These are phyloP conservation scores for Erythrobasidium yunnanense DNA, from an alignment of 768 basidiomycete genomes.

Conservation along the genomic window DNA sequence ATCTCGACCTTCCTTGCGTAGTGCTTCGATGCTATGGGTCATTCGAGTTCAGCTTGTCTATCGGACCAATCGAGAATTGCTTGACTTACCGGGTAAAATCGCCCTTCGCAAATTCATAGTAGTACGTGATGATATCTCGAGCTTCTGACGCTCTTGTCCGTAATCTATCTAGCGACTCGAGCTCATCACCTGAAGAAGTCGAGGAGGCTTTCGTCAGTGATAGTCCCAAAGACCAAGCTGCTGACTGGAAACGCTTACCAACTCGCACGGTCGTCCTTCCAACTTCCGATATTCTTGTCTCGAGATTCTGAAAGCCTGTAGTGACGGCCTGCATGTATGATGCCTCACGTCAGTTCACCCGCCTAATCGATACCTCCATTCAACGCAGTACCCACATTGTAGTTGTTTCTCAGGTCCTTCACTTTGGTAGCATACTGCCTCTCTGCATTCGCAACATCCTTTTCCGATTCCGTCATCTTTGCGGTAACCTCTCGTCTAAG, in stretches of 20 bases:
- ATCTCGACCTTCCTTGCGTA: conserved; percentile 68
- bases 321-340: conserved; percentile 58
- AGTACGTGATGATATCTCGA: conserved; percentile 82
- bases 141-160: conserved; percentile 88
- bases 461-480: conserved; percentile 84
- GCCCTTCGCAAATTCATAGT: conserved; percentile 76
- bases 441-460: conserved; percentile 74
- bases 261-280: conserved; percentile 88
- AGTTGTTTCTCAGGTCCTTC: conserved; percentile 80
- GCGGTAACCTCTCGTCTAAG: conserved; percentile 80
- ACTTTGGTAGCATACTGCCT: conserved; percentile 89
- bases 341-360: neutral
- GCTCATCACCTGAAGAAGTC: conserved; percentile 63
- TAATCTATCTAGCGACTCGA: conserved; percentile 85
- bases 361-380: neutral
- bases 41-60: neutral
- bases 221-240: neutral
- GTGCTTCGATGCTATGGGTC: conserved; percentile 51
- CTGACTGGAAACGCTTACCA: conserved; percentile 48
- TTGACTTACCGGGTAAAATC: conserved; percentile 51
- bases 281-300: conserved; percentile 80
- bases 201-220: neutral
- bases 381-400: conserved; percentile 55
- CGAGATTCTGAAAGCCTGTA: conserved; percentile 72
- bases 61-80: conserved; percentile 26